Percentiles rank a stretch among this genome's conserved stretches.
These are phyloP conservation scores for Viridothelium virens DNA, from an alignment of 495 filamentous ascomycete genomes.

Conservation along the genomic window DNA sequence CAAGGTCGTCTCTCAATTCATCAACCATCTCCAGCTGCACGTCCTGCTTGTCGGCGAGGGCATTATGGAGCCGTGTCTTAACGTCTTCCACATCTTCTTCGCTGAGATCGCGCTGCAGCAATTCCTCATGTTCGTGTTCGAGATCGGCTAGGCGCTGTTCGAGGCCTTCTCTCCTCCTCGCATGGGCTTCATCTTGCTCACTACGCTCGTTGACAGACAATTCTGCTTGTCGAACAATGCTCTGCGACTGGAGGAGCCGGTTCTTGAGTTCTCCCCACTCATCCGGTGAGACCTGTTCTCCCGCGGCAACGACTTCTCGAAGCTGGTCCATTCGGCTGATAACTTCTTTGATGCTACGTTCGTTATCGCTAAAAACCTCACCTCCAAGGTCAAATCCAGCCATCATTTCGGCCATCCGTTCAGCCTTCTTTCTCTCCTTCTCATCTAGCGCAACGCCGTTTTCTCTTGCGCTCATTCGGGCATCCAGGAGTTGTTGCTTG, in stretches of 20 bases:
- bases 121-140: conserved; percentile 71
- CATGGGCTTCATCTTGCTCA: conserved; percentile 53
- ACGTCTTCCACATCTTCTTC: conserved; percentile 76
- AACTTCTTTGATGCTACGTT: conserved; percentile 68
- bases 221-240: conserved; percentile 87
- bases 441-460: conserved; percentile 79
- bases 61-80: conserved; percentile 66
- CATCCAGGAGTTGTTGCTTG: conserved; percentile 92
- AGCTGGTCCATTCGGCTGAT: conserved; percentile 75
- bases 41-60: conserved; percentile 64
- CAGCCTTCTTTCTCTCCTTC: conserved; percentile 96
- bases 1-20: conserved; percentile 64
- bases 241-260: conserved; percentile 78
- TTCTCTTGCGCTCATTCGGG: conserved; percentile 91
- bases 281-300: conserved; percentile 73
- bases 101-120: conserved; percentile 70
- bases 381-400: conserved; percentile 88
- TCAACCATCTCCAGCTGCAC: conserved; percentile 59
- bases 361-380: conserved; percentile 86
- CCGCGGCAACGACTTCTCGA: conserved; percentile 63
- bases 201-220: conserved; percentile 63
- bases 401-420: conserved; percentile 99
- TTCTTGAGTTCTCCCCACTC: conserved; percentile 68
- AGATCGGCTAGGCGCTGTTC: conserved; percentile 64
- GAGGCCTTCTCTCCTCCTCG: conserved; percentile 60